phyloP scores from a whole-genome alignment of 139 green algal species.

The Ostreobium quekettii region DNA sequence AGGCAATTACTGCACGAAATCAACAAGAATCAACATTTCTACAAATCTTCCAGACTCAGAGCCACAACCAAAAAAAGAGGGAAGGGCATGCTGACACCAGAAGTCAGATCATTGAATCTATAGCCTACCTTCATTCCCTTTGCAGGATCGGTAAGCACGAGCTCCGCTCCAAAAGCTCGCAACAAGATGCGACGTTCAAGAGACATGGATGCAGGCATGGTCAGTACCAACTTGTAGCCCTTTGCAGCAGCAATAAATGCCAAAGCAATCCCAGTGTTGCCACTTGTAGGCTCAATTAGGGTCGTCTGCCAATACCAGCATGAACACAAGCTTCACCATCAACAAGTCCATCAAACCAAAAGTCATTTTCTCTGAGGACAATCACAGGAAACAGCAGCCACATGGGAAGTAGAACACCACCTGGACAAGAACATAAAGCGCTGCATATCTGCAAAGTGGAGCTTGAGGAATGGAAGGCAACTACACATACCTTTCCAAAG shows the following conservation, averaged over 20 bases:
- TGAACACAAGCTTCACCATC: too few relatives aligned
- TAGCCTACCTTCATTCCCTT: constrained; percentile 52
- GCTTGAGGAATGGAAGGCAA: too few relatives aligned
- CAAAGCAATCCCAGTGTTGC: constrained; percentile 87
- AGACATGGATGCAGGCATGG: constrained; percentile 96
- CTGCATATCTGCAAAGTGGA: too few relatives aligned
- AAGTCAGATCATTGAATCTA: too few relatives aligned
- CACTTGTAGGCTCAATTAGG: constrained; percentile 82
- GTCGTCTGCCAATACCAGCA: constrained; percentile 52
- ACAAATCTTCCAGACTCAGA: too few relatives aligned
- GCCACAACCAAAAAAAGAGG: background rate
- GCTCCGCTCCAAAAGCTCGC: constrained; percentile 76
- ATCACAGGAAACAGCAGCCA: background rate
- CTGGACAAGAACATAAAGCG: background rate
- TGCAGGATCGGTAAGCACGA: constrained; percentile 78
- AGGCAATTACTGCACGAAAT: background rate
- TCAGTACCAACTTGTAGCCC: constrained; percentile 83
- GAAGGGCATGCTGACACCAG: too few relatives aligned
- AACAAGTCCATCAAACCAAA: background rate
- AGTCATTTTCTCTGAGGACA: background rate
- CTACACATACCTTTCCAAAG: too few relatives aligned
- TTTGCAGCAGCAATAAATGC: constrained; percentile 88
- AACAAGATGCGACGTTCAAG: constrained; percentile 90
- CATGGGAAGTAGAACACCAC: background rate
- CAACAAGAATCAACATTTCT: background rate